Evolutionary conservation across 257 asterid genomes (phyloP), one percentile per base, ranked within the genome.

Genomic region (Rhazya stricta): DNA sequence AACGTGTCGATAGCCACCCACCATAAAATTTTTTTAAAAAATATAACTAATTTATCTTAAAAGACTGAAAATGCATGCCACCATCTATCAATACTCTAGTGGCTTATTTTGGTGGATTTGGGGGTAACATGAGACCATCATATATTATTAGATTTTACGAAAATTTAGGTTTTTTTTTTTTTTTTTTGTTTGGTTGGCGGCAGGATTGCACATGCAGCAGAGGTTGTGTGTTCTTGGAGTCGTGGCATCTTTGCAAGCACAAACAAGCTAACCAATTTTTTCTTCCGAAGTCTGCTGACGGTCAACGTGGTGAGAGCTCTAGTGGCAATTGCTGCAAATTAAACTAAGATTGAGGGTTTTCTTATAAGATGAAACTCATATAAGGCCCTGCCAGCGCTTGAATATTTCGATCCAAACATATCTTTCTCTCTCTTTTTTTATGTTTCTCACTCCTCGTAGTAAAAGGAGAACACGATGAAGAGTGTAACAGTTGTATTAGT

Each of bases 251-350:
- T 36, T 34, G 45, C 46, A 34, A 34, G 46, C 13, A 15, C 16
- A 21, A 10, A 29, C 39, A 30, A 15, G 67, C 4, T 29, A 27
- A 60, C 15, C 2, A 4, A 51, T n/a, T 2, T 56, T 57, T 57
- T 27, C 34, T 13, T 37, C 32, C 25, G 13, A 5, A 15, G 21
- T 25, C 42, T 4, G 21, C n/a, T 19, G 32, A 12, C 42, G 34
- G 39, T 58, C 37, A 39, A 23, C 1, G 39, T 19, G 41, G 60
- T 3, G 57, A 75, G 21, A 74, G 46, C 36, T 51, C 0, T 6
- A 6, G 71, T 82, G 91, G 89, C 86, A 86, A 25, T 10, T 0
- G 29, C 72, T 37, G 88, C 75, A 9, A 79, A 73, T 83, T 71
- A 23, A 13, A 51, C 71, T 7, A 76, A 61, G 30, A 18, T 27